Percentiles rank a stretch among this genome's conserved stretches.
Conservation (phyloP, 331 rosid species). For the Saraca asoca region DNA sequence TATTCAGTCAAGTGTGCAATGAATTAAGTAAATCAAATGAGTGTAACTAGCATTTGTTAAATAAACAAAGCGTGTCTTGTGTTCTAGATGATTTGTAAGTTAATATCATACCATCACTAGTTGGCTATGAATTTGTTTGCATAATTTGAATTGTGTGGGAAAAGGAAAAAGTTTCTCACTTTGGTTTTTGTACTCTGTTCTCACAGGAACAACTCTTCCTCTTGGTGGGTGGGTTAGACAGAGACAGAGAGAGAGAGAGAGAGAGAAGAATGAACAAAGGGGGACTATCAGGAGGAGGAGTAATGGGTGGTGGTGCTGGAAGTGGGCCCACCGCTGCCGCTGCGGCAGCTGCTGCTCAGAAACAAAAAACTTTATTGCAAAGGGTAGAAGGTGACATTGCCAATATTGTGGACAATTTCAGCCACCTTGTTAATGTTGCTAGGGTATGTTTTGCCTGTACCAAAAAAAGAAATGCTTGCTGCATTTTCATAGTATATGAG, state of each 20-base stretch:
- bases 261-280: constrained; percentile 67
- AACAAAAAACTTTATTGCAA: constrained; percentile 74
- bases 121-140: too few species aligned
- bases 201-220: neutral
- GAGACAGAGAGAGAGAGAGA: constrained; percentile 7
- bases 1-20: too few species aligned
- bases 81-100: too few species aligned
- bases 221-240: neutral
- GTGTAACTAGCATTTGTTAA: too few species aligned
- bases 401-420: constrained; percentile 81
- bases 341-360: constrained; percentile 75
- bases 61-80: too few species aligned
- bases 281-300: constrained; percentile 49
- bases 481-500: constrained; percentile 6
- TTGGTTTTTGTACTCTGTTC: neutral
- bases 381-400: constrained; percentile 71
- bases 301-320: constrained; percentile 44
- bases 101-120: too few species aligned
- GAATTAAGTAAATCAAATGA: too few species aligned
- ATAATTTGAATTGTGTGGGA: too few species aligned
- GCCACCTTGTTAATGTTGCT: constrained; percentile 80
- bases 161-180: too few species aligned
- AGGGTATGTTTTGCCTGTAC: constrained; percentile 46
- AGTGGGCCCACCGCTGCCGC: constrained; percentile 85
- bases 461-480: neutral